These are phyloP conservation scores for Gracilaria caudata DNA, from an alignment of 23 red algal genomes.

Conservation along the genomic window DNA sequence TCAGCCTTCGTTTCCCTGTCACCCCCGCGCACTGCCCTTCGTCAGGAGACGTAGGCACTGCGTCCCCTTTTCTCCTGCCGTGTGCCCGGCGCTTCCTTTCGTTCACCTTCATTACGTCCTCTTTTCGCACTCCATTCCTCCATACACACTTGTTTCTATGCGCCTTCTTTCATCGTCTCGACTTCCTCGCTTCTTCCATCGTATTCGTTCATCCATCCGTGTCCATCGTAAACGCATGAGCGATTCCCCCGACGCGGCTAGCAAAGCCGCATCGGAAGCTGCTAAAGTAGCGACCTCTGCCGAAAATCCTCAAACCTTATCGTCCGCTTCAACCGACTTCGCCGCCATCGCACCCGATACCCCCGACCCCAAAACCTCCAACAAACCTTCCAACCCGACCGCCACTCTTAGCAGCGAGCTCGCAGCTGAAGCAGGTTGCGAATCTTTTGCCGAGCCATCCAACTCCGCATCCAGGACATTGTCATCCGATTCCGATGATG, in stretches of 20 bases:
- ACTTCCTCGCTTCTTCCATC: background rate
- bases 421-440: background rate
- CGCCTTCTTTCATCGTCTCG: background rate
- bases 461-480: background rate
- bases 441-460: constrained; percentile 17
- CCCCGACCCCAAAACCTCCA: background rate
- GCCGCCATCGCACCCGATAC: background rate
- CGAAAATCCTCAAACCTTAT: background rate
- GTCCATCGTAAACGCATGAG: constrained; percentile 11
- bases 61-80: background rate
- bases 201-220: background rate
- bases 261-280: constrained; percentile 26
- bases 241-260: constrained; percentile 17
- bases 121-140: background rate
- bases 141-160: background rate
- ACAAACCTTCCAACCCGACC: background rate
- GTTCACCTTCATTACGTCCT: background rate
- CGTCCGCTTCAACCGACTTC: background rate
- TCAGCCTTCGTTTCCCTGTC: background rate
- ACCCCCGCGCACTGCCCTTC: constrained; percentile 4
- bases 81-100: constrained; percentile 1
- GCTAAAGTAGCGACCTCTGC: constrained; percentile 6
- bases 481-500: constrained; percentile 19
- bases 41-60: background rate
- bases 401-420: background rate